These are phyloP conservation scores for Pisolithus marmoratus DNA, from an alignment of 768 basidiomycete species.

Conservation along the genomic window DNA sequence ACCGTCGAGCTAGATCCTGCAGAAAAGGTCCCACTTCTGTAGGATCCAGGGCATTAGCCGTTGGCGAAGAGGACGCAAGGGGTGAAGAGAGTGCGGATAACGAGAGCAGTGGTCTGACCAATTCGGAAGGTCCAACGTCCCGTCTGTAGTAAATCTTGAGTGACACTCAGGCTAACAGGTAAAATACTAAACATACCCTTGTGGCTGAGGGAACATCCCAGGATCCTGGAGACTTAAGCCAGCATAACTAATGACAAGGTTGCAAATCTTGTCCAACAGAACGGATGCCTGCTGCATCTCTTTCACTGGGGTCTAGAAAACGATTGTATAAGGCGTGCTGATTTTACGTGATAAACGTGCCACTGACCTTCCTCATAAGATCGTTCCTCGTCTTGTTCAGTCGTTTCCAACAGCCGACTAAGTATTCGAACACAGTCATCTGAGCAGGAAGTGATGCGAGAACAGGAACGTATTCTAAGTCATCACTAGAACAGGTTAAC, in stretches of 20 bases:
- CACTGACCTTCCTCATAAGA: slow-evolving; percentile 57
- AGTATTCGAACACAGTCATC: slow-evolving; percentile 84
- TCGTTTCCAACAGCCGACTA: slow-evolving; percentile 92
- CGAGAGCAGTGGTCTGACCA: slow-evolving; percentile 76
- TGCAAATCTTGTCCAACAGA: slow-evolving; percentile 71
- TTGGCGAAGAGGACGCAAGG: slow-evolving; percentile 42
- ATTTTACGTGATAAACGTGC: background rate
- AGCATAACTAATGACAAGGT: slow-evolving; percentile 81
- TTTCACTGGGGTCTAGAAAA: slow-evolving; percentile 42
- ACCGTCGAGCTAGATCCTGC: slow-evolving; percentile 75
- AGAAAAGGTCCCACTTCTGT: slow-evolving; percentile 77
- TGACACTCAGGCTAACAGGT: background rate
- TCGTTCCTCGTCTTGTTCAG: slow-evolving; percentile 49
- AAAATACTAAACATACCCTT: slow-evolving; percentile 43
- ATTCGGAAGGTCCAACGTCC: slow-evolving; percentile 69
- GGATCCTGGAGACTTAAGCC: slow-evolving; percentile 89
- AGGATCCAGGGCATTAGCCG: slow-evolving; percentile 49
- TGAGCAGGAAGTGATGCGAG: slow-evolving; percentile 70
- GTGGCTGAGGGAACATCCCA: slow-evolving; percentile 90
- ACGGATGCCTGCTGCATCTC: slow-evolving; percentile 56
- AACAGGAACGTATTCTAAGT: slow-evolving; percentile 68
- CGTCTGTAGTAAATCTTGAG: slow-evolving; percentile 39
- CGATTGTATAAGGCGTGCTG: slow-evolving; percentile 30
- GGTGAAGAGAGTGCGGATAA: slow-evolving; percentile 66
- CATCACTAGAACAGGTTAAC: slow-evolving; percentile 42